phyloP scores from a whole-genome alignment of 352 stramenopile genomes.

The Pythium plurisporium region DNA sequence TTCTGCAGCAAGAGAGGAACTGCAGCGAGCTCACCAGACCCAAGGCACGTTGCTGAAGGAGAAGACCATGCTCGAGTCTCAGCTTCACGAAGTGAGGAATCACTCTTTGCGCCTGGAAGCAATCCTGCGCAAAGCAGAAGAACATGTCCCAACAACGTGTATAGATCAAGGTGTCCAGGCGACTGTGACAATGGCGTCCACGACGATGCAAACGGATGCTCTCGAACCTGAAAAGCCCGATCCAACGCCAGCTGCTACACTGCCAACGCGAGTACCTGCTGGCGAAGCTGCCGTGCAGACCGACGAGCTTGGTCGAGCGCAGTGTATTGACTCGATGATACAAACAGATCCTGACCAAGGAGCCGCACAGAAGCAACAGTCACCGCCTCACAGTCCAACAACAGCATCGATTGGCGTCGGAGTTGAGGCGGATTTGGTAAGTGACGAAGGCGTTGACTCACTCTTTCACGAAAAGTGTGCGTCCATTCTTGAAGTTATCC shows the following conservation, averaged over 20 bases:
- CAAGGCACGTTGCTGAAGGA: constrained; percentile 39
- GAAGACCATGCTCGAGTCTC: constrained; percentile 38
- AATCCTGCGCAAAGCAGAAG: constrained; percentile 9
- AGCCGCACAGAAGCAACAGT: not conserved
- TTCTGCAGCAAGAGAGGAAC: constrained; percentile 31
- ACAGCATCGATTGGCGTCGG: constrained; percentile 3
- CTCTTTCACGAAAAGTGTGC: constrained; percentile 5
- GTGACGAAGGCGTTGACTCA: not conserved
- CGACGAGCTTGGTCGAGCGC: not conserved
- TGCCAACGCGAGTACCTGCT: not conserved
- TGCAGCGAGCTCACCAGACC: constrained; percentile 38
- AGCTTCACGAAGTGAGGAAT: constrained; percentile 26
- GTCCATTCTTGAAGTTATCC: not conserved
- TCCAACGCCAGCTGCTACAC: not conserved
- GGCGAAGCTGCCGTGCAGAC: constrained; percentile 16
- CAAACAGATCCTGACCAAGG: constrained; percentile 13
- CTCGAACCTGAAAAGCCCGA: not conserved
- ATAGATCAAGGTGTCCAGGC: constrained; percentile 19
- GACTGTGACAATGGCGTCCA: not conserved
- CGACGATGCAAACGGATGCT: constrained; percentile 7
- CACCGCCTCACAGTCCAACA: not conserved
- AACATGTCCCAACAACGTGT: constrained; percentile 10
- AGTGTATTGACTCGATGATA: constrained; percentile 7
- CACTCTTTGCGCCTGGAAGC: constrained; percentile 18
- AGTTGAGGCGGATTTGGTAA: not conserved